Percentiles rank a stretch among this genome's conserved stretches.
Evolutionary conservation across 306 rosid species (phyloP).

Genomic region (Pterocarpus macrocarpus): DNA sequence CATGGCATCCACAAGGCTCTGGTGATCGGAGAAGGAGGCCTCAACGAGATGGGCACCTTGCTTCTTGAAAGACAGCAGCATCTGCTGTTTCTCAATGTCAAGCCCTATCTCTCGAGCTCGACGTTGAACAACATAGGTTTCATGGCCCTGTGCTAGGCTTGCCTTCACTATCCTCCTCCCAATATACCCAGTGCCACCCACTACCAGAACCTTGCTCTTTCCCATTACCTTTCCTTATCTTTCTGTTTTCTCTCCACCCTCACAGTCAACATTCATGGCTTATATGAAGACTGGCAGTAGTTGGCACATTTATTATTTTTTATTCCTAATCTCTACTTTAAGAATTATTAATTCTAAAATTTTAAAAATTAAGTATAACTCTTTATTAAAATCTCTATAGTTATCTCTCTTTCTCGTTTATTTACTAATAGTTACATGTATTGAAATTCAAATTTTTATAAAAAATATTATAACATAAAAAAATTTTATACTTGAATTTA

Average conservation of each 20-base stretch:
- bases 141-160: not conserved
- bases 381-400: too few relatives aligned
- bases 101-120: not conserved
- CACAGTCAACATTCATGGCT: too few relatives aligned
- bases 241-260: not conserved
- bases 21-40: not conserved
- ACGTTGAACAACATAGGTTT: not conserved
- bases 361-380: too few relatives aligned
- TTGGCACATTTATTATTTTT: too few relatives aligned
- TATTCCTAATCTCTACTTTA: too few relatives aligned
- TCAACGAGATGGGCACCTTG: not conserved
- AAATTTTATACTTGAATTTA: too few relatives aligned
- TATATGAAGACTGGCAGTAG: too few relatives aligned
- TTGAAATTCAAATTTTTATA: too few relatives aligned
- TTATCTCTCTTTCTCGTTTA: too few relatives aligned
- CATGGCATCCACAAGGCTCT: not conserved
- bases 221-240: not conserved
- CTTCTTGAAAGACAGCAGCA: not conserved
- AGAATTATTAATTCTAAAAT: too few relatives aligned
- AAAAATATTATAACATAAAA: too few relatives aligned
- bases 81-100: not conserved
- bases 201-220: not conserved
- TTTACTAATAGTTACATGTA: too few relatives aligned
- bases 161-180: not conserved
- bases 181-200: not conserved